Evolutionary conservation across 768 basidiomycete species (phyloP).

Genomic region (Mycena kentingensis): DNA sequence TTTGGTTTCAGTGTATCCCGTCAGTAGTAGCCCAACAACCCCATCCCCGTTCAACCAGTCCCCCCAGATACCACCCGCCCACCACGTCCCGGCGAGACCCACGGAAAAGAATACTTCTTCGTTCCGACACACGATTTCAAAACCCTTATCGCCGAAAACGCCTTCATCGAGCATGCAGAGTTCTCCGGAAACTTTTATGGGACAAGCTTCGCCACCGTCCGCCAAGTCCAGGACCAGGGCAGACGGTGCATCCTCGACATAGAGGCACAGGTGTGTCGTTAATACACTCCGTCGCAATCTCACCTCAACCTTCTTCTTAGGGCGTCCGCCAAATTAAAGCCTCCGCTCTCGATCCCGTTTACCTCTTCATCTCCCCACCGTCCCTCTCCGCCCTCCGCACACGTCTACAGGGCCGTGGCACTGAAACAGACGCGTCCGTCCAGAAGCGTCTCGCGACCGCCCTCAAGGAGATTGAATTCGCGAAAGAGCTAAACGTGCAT

Average conservation of each 20-base stretch:
- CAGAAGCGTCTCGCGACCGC: slow-evolving; percentile 78
- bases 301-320: slow-evolving; percentile 45
- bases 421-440: slow-evolving; percentile 75
- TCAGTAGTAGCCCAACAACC: slow-evolving; percentile 40
- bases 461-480: slow-evolving; percentile 79
- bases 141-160: slow-evolving; percentile 63
- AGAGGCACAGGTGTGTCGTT: slow-evolving; percentile 77
- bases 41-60: slow-evolving; percentile 14
- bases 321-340: slow-evolving; percentile 91
- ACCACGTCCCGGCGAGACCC: slow-evolving; percentile 77
- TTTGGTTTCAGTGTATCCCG: slow-evolving; percentile 96
- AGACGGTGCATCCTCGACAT: slow-evolving; percentile 93
- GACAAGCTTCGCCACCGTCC: slow-evolving; percentile 81
- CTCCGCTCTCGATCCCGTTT: slow-evolving; percentile 80
- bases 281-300: slow-evolving; percentile 10
- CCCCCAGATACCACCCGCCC: slow-evolving; percentile 82
- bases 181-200: slow-evolving; percentile 94
- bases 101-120: slow-evolving; percentile 90
- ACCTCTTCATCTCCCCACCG: slow-evolving; percentile 91
- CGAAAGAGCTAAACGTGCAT: slow-evolving; percentile 70
- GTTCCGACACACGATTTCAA: slow-evolving; percentile 71
- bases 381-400: slow-evolving; percentile 66
- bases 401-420: slow-evolving; percentile 79
- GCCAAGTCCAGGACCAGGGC: slow-evolving; percentile 64
- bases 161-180: slow-evolving; percentile 93